Evolutionary conservation across 2,329 filamentous ascomycete species (phyloP).

Genomic region (Pezicula radicicola): DNA sequence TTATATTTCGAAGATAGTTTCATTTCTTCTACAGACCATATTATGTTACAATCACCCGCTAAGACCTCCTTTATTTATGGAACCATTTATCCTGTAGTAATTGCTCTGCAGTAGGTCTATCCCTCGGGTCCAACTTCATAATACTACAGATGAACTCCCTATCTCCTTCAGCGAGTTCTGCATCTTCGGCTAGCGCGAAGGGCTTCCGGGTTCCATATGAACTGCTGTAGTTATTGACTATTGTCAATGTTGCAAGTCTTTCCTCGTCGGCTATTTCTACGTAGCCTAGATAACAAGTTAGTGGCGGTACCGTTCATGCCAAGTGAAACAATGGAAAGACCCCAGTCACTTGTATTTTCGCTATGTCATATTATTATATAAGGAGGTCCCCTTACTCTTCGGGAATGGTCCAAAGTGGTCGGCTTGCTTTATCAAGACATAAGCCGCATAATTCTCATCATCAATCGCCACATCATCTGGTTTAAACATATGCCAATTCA

Average conservation of each 20-base stretch:
- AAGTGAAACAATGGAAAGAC: neutral
- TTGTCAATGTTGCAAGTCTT: slow-evolving; percentile 10
- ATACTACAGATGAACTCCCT: slow-evolving; percentile 16
- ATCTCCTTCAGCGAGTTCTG: slow-evolving; percentile 14
- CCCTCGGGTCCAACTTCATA: slow-evolving; percentile 23
- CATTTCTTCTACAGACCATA: too few relatives aligned
- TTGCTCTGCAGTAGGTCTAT: slow-evolving; percentile 21
- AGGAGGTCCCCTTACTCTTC: slow-evolving; percentile 13
- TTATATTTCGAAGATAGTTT: too few relatives aligned
- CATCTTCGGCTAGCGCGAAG: slow-evolving; percentile 10
- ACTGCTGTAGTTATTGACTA: slow-evolving; percentile 14
- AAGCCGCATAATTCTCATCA: slow-evolving; percentile 12
- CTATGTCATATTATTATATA: slow-evolving; percentile 3
- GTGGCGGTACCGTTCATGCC: neutral
- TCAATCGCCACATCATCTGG: slow-evolving; percentile 11
- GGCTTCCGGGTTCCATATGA: slow-evolving; percentile 11
- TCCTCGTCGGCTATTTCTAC: slow-evolving; percentile 3
- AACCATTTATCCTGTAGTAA: slow-evolving; percentile 14
- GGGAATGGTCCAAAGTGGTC: slow-evolving; percentile 14
- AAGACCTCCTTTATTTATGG: neutral
- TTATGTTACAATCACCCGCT: too few relatives aligned
- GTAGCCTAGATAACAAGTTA: neutral
- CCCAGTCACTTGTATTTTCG: neutral
- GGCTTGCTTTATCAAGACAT: slow-evolving; percentile 14
- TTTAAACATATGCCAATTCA: slow-evolving; percentile 13